Evolutionary conservation across 192 early-diverging fungal species (phyloP).

Genomic region (Coemansia sp.): DNA sequence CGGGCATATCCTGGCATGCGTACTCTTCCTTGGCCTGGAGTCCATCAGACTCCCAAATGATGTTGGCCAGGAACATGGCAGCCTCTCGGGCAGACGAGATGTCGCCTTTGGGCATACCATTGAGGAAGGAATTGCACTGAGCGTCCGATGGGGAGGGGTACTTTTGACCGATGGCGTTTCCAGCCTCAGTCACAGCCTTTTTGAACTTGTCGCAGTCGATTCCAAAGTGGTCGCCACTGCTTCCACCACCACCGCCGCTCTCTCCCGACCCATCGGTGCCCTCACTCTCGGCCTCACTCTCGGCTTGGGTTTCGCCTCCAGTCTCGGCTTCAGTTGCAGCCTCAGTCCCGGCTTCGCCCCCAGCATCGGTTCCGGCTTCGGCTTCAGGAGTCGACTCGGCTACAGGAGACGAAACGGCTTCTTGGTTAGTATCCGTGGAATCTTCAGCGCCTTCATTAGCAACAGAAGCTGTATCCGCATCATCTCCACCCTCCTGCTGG

Average conservation of each 20-base stretch:
- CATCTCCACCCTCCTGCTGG: neutral
- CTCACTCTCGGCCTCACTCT: conserved; percentile 8
- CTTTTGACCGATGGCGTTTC: conserved; percentile 22
- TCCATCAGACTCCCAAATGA: conserved; percentile 51
- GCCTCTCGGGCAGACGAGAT: conserved; percentile 43
- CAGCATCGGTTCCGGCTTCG: neutral
- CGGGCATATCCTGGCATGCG: conserved; percentile 30
- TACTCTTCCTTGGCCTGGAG: conserved; percentile 47
- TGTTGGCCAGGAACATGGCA: conserved; percentile 52
- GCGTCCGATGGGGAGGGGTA: conserved; percentile 30
- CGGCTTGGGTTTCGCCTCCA: neutral
- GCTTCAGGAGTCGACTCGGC: conserved; percentile 1
- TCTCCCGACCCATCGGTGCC: neutral
- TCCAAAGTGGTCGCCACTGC: conserved; percentile 16
- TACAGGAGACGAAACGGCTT: conserved; percentile 3
- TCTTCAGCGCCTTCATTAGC: neutral
- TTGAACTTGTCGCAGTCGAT: conserved; percentile 46
- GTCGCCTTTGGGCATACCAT: conserved; percentile 29
- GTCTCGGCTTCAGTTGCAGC: neutral
- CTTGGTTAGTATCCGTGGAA: conserved; percentile 5
- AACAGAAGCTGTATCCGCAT: neutral
- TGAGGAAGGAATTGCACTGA: conserved; percentile 44
- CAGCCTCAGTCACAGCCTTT: conserved; percentile 39
- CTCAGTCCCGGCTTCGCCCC: neutral
- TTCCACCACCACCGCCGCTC: conserved; percentile 6